A percentile compares a stretch with the other conserved stretches of the same genome.
These are phyloP conservation scores for Russula dissimulans DNA, from an alignment of 768 basidiomycete species.

Conservation along the genomic window DNA sequence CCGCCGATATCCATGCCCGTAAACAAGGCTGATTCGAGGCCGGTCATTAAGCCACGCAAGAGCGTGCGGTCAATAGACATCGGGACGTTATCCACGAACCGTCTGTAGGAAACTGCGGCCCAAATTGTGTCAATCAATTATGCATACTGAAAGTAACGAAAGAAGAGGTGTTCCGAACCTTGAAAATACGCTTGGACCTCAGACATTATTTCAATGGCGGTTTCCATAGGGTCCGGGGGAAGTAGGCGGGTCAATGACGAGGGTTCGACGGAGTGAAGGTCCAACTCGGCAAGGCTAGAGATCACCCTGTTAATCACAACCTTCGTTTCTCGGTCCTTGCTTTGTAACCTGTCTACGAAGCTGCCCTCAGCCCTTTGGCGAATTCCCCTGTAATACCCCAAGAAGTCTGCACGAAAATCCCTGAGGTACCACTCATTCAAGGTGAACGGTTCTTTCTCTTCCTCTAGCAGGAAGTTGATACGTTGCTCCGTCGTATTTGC, in stretches of 20 bases:
- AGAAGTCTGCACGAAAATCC: slow-evolving; percentile 37
- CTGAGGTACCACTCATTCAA: slow-evolving; percentile 21
- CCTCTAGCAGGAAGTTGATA: slow-evolving; percentile 7
- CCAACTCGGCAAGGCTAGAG: slow-evolving; percentile 31
- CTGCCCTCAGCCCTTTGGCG: slow-evolving; percentile 4
- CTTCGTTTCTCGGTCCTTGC: background rate
- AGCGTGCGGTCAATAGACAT: slow-evolving; percentile 47
- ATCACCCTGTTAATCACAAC: slow-evolving; percentile 24
- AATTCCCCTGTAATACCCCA: slow-evolving; percentile 37
- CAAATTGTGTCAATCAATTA: background rate
- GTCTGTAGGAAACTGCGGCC: slow-evolving; percentile 43
- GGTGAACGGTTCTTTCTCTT: slow-evolving; percentile 20
- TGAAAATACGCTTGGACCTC: slow-evolving; percentile 66
- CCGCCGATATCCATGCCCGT: slow-evolving; percentile 41
- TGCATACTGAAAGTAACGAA: background rate
- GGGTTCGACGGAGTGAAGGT: slow-evolving; percentile 30
- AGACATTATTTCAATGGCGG: slow-evolving; percentile 57
- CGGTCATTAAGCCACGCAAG: slow-evolving; percentile 36
- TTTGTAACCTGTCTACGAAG: background rate
- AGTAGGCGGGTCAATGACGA: slow-evolving; percentile 41
- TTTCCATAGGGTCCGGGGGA: slow-evolving; percentile 42
- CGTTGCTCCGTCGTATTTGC: background rate
- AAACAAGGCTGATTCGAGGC: slow-evolving; percentile 36
- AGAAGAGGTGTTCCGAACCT: slow-evolving; percentile 34
- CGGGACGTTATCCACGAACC: slow-evolving; percentile 49